Evolutionary conservation across 2,329 filamentous ascomycete species (phyloP).

Genomic region (Thielaviopsis cerberus): DNA sequence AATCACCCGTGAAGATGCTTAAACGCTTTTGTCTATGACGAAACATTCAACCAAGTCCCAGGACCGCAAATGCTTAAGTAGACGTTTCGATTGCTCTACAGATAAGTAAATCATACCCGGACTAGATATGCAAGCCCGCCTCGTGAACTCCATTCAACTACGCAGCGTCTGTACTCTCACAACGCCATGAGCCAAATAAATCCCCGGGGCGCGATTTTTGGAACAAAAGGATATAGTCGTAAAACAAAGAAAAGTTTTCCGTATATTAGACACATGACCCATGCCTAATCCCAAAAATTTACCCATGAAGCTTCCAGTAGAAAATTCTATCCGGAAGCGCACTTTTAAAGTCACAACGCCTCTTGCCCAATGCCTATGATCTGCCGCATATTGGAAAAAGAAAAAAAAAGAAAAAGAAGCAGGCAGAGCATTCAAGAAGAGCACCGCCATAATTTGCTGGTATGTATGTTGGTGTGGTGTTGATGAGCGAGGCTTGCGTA

Average conservation of each 20-base stretch:
- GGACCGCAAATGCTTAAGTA: too few species aligned
- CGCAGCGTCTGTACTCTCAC: too few species aligned
- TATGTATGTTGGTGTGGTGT: not conserved
- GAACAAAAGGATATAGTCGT: not conserved
- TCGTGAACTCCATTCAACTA: too few species aligned
- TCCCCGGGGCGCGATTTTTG: not conserved
- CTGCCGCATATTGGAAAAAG: slow-evolving; percentile 7
- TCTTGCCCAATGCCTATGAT: not conserved
- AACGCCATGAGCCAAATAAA: too few species aligned
- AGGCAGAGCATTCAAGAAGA: slow-evolving; percentile 1
- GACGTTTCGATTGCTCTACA: too few species aligned
- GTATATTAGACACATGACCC: not conserved
- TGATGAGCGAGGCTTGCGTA: not conserved
- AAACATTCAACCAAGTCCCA: too few species aligned
- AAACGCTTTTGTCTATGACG: too few species aligned
- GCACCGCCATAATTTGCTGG: not conserved
- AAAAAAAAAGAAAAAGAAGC: not conserved
- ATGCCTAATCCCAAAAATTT: not conserved
- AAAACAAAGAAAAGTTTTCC: not conserved
- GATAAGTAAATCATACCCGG: too few species aligned
- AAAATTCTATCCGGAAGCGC: not conserved
- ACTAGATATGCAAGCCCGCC: too few species aligned
- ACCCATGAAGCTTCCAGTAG: not conserved
- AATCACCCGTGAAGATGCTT: too few species aligned
- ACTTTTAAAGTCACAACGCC: slow-evolving; percentile 5